Evolutionary conservation across 208 protist genomes (phyloP), one percentile per base, ranked within the genome.

Genomic region (Leishmania amazonensis): DNA sequence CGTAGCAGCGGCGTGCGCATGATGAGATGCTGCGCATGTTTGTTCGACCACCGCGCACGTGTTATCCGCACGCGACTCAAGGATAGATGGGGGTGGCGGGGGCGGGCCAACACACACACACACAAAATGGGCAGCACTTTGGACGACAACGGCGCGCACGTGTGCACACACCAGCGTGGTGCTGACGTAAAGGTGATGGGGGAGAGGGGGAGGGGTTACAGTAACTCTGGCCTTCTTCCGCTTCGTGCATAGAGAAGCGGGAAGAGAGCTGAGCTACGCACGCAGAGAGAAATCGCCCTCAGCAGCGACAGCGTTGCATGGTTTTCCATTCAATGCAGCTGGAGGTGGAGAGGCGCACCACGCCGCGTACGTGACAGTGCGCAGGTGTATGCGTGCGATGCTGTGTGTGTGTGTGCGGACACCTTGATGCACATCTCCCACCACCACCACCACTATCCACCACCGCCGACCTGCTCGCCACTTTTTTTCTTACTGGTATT

Each of bases 1-100:
- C 49, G 40, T 40, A 72, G 76, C 40, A 31, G 42, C 65, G 76
- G n/a, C 24, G 7, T 40, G 28, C 58, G 60, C 76, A 79, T 79
- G 67, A 72, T 49, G n/a, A 28, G 40, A 51, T 2, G 40, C 19
- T n/a, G 35, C 28, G 7, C 67, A 51, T 72, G 28, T 19, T 49
- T 6, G 21, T 51, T 47, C 35, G 13, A 11, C 38, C 1, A 1
- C 67, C 17, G 42, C 21, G 24, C 15, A n/a, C n/a, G 35, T 49
- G 3, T 49, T 45, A 31, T 70, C 64, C 9, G 24, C 17, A 47
- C 38, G 40, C 17, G 13, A 38, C 64, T 70, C 31, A 70, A 70
- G 45, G 45, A 49, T 49, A 49, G 45, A 70, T 28, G 15, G 17
- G 4, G 31, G n/a, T n/a, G 31, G 31, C 31, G 31, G 31, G 31